phyloP scores from a whole-genome alignment of 257 asterid genomes.

The Eustoma russellianum region DNA sequence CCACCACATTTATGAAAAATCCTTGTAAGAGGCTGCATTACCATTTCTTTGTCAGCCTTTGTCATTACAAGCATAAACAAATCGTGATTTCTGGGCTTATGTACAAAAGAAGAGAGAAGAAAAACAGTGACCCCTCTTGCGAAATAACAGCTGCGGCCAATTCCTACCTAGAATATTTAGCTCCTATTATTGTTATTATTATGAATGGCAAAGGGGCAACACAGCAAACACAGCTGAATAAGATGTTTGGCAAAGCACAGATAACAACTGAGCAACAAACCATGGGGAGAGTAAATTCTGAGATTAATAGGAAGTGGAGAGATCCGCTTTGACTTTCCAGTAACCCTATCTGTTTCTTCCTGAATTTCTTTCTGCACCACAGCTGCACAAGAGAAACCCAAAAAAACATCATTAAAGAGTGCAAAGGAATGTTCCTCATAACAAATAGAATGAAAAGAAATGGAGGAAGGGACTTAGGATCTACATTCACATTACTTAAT shows the following conservation, averaged over 20 bases:
- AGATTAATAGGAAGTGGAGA: slow-evolving; percentile 39
- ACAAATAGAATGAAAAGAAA: not conserved
- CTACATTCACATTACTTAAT: not conserved
- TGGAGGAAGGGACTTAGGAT: not conserved
- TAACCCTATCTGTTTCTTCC: slow-evolving; percentile 38
- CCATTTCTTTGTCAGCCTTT: too few relatives aligned
- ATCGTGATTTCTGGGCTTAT: too few relatives aligned
- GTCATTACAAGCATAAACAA: too few relatives aligned
- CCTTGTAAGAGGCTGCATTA: too few relatives aligned
- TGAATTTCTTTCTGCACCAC: slow-evolving; percentile 34
- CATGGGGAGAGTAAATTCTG: slow-evolving; percentile 39
- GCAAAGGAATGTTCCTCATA: not conserved
- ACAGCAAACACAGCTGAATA: not conserved
- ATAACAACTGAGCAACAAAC: slow-evolving; percentile 9
- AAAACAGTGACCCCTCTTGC: too few relatives aligned
- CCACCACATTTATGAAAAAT: too few relatives aligned
- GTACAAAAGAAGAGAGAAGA: too few relatives aligned
- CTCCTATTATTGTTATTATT: too few relatives aligned
- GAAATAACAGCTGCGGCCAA: too few relatives aligned
- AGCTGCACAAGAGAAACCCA: slow-evolving; percentile 17
- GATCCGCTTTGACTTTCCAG: slow-evolving; percentile 31
- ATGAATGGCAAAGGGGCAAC: too few relatives aligned
- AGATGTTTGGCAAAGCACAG: not conserved
- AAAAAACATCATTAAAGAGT: not conserved
- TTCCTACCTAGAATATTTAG: too few relatives aligned